Evolutionary conservation across 192 early-diverging fungal genomes (phyloP).

Genomic region (Pilaira anomala): DNA sequence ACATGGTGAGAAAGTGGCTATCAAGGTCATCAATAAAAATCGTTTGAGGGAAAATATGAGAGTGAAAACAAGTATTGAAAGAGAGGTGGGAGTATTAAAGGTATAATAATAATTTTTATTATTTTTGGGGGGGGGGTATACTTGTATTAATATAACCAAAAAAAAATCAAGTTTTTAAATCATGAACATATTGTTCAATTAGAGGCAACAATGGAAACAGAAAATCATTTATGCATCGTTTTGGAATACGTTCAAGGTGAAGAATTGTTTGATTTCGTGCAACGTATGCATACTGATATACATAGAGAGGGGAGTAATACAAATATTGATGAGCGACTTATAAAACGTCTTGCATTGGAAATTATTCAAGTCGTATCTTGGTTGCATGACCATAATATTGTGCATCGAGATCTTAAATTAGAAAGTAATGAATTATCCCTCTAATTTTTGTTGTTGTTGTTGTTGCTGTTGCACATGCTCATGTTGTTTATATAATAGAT

Average conservation of each 20-base stretch:
- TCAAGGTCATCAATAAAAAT: conserved; percentile 29
- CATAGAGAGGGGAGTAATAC: conserved; percentile 23
- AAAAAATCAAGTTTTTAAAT: conserved; percentile 41
- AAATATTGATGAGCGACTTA: conserved; percentile 40
- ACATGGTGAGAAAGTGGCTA: conserved; percentile 19
- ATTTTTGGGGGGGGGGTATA: not conserved
- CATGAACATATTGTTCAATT: conserved; percentile 66
- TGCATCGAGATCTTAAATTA: conserved; percentile 62
- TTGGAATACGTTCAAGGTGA: conserved; percentile 69
- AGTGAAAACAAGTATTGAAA: conserved; percentile 30
- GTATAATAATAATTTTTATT: conserved; percentile 5
- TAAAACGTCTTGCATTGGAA: conserved; percentile 50
- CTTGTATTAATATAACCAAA: not conserved
- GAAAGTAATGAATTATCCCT: conserved; percentile 47
- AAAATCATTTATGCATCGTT: conserved; percentile 60
- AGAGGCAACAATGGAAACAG: conserved; percentile 57
- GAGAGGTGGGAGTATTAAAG: conserved; percentile 34
- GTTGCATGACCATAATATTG: conserved; percentile 58
- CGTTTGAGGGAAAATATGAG: conserved; percentile 21
- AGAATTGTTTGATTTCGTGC: conserved; percentile 71
- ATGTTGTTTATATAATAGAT: conserved; percentile 23
- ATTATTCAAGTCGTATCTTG: conserved; percentile 56
- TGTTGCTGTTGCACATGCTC: no score
- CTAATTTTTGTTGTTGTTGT: no score
- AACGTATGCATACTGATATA: conserved; percentile 18